phyloP scores from a whole-genome alignment of 192 early-diverging fungal genomes.

The Backusella mclennaniae region DNA sequence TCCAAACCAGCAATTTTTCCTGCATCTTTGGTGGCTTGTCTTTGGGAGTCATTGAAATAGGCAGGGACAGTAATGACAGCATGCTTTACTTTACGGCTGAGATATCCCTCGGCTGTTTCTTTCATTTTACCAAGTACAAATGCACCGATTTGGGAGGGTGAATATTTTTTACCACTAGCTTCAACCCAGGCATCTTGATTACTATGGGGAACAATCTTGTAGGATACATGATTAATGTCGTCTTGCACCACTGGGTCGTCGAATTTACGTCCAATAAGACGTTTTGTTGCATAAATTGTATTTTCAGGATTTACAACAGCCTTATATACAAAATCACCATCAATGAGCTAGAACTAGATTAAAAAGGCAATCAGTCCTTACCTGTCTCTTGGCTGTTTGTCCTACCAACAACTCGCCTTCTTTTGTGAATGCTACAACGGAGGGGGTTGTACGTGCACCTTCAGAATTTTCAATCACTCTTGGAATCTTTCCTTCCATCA shows the following conservation, averaged over 20 bases:
- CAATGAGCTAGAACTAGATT: not conserved
- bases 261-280: constrained; percentile 94
- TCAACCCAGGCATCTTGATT: constrained; percentile 99
- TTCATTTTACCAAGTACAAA: constrained; percentile 99
- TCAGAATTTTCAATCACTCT: constrained; percentile 98
- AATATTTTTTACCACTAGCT: constrained; percentile 92
- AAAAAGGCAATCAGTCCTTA: not conserved
- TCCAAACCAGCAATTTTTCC: constrained; percentile 88
- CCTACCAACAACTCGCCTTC: constrained; percentile 96
- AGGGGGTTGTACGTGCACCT: constrained; percentile 96
- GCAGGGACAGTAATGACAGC: constrained; percentile 98
- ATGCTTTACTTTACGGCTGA: constrained; percentile 84
- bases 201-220: constrained; percentile 92
- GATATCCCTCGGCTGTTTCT: constrained; percentile 88
- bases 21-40: constrained; percentile 96
- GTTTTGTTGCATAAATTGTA: constrained; percentile 97
- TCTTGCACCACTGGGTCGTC: constrained; percentile 86
- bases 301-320: constrained; percentile 98
- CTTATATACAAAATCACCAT: constrained; percentile 18
- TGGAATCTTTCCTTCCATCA: constrained; percentile 98
- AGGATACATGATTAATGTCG: constrained; percentile 88
- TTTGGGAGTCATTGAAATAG: constrained; percentile 97
- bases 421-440: constrained; percentile 94
- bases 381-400: constrained; percentile 96
- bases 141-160: constrained; percentile 94